phyloP scores from a whole-genome alignment of 2,329 filamentous ascomycete genomes.

The Botrytis cinerea region DNA sequence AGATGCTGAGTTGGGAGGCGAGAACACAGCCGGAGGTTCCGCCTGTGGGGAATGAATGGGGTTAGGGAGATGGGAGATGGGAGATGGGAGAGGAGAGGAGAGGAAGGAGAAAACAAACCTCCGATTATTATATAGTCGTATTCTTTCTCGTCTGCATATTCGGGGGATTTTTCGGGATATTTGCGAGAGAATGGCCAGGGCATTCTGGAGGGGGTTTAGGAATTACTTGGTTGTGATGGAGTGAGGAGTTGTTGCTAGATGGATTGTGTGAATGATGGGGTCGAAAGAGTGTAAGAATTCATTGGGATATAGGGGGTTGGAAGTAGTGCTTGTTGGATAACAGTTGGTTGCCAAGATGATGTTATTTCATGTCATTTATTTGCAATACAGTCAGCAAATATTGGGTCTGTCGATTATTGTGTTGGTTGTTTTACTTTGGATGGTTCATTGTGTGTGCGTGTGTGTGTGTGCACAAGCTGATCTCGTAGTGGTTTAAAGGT shows the following conservation, averaged over 20 bases:
- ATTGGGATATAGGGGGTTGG: not conserved
- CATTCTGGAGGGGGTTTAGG: not conserved
- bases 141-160: not conserved
- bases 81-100: not conserved
- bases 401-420: not conserved
- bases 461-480: not conserved
- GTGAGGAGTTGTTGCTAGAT: not conserved
- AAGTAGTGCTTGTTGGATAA: not conserved
- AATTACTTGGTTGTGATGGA: accelerated
- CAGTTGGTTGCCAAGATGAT: not conserved
- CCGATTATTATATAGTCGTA: conserved; percentile 1
- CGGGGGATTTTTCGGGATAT: not conserved
- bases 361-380: not conserved
- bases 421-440: not conserved
- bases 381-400: not conserved
- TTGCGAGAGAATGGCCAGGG: not conserved
- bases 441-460: not conserved
- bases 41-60: conserved; percentile 30
- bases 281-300: not conserved
- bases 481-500: not conserved
- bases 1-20: conserved; percentile 44
- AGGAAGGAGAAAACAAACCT: not conserved
- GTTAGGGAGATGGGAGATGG: not conserved
- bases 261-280: not conserved
- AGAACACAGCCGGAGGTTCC: conserved; percentile 47